A percentile compares a stretch with the other conserved stretches of the same genome.
These are phyloP conservation scores for Vicia sativa DNA, from an alignment of 306 rosid genomes.

Conservation along the genomic window DNA sequence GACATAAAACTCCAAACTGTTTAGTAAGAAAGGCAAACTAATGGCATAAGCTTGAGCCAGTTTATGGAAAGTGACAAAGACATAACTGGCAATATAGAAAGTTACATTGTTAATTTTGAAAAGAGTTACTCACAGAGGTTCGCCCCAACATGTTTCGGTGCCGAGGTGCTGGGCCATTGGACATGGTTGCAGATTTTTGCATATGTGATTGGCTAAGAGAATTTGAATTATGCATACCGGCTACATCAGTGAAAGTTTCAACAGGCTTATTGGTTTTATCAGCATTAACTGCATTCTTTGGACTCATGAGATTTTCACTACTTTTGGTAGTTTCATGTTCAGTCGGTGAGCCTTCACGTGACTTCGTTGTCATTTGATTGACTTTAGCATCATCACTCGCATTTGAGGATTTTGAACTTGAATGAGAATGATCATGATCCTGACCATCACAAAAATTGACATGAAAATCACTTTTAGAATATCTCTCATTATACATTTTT, in stretches of 20 bases:
- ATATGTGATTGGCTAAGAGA: constrained; percentile 46
- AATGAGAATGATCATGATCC: constrained; percentile 55
- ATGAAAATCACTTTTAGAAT: not conserved
- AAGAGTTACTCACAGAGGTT: constrained; percentile 68
- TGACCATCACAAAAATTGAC: constrained; percentile 49
- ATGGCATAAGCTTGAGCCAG: constrained; percentile 19
- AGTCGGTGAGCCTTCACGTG: constrained; percentile 41
- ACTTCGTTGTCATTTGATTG: constrained; percentile 41
- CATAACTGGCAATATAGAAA: constrained; percentile 27
- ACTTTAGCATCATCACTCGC: constrained; percentile 44
- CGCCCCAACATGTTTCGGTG: constrained; percentile 62
- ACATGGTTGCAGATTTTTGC: constrained; percentile 56
- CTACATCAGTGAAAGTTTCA: constrained; percentile 42
- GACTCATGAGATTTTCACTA: constrained; percentile 36
- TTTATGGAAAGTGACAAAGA: constrained; percentile 29
- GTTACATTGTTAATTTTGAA: constrained; percentile 17
- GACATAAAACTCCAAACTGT: constrained; percentile 20
- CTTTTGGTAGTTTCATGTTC: constrained; percentile 44
- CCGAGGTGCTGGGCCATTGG: constrained; percentile 52
- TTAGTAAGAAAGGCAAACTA: constrained; percentile 16
- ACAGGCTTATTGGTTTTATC: constrained; percentile 45
- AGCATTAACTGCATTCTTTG: constrained; percentile 37
- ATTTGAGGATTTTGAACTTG: constrained; percentile 51
- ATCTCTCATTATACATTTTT: not conserved
- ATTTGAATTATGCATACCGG: constrained; percentile 35